Percentiles rank a stretch among this genome's conserved stretches.
Conservation (phyloP, 1,284 basidiomycete genomes). For the Fomes fomentarius region DNA sequence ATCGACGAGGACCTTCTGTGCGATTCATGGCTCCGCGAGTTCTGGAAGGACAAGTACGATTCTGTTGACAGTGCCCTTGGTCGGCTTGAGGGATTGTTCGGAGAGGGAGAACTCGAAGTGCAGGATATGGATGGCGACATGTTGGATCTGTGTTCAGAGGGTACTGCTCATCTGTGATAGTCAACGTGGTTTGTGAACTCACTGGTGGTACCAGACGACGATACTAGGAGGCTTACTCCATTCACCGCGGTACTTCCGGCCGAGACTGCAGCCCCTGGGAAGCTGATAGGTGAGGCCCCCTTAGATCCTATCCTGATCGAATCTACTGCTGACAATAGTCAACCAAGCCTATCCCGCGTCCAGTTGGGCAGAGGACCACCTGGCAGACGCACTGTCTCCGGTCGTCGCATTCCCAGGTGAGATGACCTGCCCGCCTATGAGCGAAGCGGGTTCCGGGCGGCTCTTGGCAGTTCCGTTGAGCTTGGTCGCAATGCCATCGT, state of each 20-base stretch:
- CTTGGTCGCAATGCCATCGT: neutral
- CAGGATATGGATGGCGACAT: neutral
- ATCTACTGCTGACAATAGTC: neutral
- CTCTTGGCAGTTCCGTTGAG: neutral
- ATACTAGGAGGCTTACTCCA: too few species aligned
- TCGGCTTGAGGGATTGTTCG: neutral
- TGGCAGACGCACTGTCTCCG: neutral
- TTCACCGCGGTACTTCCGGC: too few species aligned
- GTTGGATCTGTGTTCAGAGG: neutral
- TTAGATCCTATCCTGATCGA: too few species aligned
- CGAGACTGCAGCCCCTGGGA: too few species aligned
- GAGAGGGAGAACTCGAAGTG: neutral
- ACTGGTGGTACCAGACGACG: too few species aligned
- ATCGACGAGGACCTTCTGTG: slow-evolving; percentile 4
- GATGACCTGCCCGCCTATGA: neutral
- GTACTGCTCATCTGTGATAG: too few species aligned
- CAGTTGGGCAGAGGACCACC: neutral
- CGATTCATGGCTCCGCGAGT: slow-evolving; percentile 6
- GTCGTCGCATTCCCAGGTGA: neutral
- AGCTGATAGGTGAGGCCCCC: neutral
- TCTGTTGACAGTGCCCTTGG: neutral
- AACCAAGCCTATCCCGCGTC: neutral
- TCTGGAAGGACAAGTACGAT: slow-evolving; percentile 9
- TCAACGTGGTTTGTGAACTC: too few species aligned
- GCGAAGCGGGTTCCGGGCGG: neutral